These are phyloP conservation scores for Aureoboletus auriporus DNA, from an alignment of 768 basidiomycete species.

Conservation along the genomic window DNA sequence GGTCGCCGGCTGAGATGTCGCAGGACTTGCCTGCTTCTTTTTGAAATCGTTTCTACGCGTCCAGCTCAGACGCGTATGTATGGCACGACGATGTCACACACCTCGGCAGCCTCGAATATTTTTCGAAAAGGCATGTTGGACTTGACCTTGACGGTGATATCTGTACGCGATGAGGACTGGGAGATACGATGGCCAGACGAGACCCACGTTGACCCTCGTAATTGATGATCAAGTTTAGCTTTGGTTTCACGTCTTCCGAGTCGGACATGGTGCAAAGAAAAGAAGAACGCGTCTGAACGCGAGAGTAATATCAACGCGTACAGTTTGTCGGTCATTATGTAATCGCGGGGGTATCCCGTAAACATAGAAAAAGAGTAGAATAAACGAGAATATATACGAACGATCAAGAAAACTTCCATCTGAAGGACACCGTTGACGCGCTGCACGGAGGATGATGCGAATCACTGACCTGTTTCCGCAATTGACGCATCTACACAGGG, in stretches of 20 bases:
- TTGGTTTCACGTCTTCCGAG: constrained; percentile 58
- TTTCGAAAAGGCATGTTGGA: constrained; percentile 59
- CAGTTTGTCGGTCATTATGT: constrained; percentile 15
- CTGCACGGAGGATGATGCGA: neutral
- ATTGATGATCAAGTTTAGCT: constrained; percentile 56
- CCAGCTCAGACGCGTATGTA: neutral
- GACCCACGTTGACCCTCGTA: constrained; percentile 53
- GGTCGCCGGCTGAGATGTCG: too few relatives aligned
- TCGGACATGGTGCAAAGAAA: constrained; percentile 21
- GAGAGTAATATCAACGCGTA: constrained; percentile 13
- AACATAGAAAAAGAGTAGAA: constrained; percentile 6
- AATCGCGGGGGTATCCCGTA: constrained; percentile 20
- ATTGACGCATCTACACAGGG: constrained; percentile 50
- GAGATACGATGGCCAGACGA: neutral
- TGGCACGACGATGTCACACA: constrained; percentile 26
- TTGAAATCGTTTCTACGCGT: constrained; percentile 49
- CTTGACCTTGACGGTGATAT: constrained; percentile 66
- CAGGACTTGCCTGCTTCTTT: constrained; percentile 48
- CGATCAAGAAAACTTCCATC: constrained; percentile 62
- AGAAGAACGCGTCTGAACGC: constrained; percentile 7
- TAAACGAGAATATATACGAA: neutral
- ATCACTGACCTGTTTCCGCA: constrained; percentile 56
- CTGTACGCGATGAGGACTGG: constrained; percentile 30
- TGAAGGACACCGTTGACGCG: constrained; percentile 15
- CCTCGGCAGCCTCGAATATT: constrained; percentile 66